Percentiles rank a stretch among this genome's conserved stretches.
Conservation (phyloP, 2,329 filamentous ascomycete species). For the Thelonectria blattea region DNA sequence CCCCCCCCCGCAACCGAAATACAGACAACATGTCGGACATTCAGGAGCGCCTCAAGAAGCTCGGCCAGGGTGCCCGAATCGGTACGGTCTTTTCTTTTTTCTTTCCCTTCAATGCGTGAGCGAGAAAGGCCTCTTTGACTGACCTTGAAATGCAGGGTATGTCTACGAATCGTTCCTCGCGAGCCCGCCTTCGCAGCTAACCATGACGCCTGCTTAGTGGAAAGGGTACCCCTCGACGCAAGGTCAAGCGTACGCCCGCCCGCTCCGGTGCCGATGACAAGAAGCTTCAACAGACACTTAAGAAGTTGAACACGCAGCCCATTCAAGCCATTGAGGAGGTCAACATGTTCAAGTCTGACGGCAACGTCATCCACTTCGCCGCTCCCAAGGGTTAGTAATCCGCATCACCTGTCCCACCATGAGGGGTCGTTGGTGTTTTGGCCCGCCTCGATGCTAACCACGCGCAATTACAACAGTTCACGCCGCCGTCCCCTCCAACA, state of each 20-base stretch:
- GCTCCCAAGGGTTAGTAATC: slow-evolving; percentile 85
- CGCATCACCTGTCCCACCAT: slow-evolving; percentile 15
- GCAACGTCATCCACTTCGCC: slow-evolving; percentile 99
- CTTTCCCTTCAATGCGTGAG: not conserved
- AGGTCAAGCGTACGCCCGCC: slow-evolving; percentile 97
- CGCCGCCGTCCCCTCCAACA: slow-evolving; percentile 96
- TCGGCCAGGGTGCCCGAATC: slow-evolving; percentile 62
- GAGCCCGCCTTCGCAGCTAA: slow-evolving; percentile 39
- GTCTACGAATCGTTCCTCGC: slow-evolving; percentile 29
- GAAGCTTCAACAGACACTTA: slow-evolving; percentile 96
- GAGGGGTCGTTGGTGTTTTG: slow-evolving; percentile 26
- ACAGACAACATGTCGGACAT: slow-evolving; percentile 58
- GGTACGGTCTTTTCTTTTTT: slow-evolving; percentile 57
- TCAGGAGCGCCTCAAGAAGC: slow-evolving; percentile 67
- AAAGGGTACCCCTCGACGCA: slow-evolving; percentile 97
- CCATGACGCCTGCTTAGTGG: slow-evolving; percentile 60
- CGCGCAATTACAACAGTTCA: slow-evolving; percentile 68
- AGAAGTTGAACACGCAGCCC: slow-evolving; percentile 99
- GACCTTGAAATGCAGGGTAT: slow-evolving; percentile 44
- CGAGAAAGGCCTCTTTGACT: slow-evolving; percentile 20
- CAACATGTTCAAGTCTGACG: slow-evolving; percentile 99
- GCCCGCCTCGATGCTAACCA: slow-evolving; percentile 22
- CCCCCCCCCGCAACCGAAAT: slow-evolving; percentile 38
- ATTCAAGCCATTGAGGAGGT: slow-evolving; percentile 99
- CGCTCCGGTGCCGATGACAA: slow-evolving; percentile 96